Evolutionary conservation across 2,329 filamentous ascomycete species (phyloP).

Genomic region (Neoarthrinium moseri): DNA sequence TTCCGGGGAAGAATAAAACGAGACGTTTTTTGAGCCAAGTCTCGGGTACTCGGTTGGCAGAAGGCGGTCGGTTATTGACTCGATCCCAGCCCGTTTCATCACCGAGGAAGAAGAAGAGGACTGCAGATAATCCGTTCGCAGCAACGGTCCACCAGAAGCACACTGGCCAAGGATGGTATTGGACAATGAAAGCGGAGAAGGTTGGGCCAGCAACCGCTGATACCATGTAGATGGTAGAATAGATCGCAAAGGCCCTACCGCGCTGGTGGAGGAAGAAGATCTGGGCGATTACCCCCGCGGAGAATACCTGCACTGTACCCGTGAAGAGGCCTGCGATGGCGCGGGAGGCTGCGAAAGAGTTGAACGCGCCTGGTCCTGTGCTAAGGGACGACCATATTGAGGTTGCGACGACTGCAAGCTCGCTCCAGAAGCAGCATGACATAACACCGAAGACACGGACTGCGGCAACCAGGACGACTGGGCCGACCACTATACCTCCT

Average conservation of each 20-base stretch:
- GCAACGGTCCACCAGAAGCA: conserved; percentile 3
- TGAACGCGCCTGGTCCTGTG: not conserved
- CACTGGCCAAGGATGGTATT: not conserved
- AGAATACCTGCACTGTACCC: not conserved
- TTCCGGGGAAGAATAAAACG: not conserved
- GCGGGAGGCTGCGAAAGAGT: not conserved
- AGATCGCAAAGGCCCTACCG: not conserved
- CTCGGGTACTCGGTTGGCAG: not conserved
- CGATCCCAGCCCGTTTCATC: not conserved
- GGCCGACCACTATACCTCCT: not conserved
- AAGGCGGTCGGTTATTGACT: not conserved
- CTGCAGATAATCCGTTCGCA: not conserved
- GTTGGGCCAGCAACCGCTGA: not conserved
- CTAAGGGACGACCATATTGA: not conserved
- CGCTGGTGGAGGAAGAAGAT: conserved; percentile 6
- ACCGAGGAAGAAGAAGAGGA: not conserved
- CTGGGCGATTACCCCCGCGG: not conserved
- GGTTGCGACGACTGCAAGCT: not conserved
- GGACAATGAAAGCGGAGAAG: not conserved
- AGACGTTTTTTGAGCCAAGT: not conserved
- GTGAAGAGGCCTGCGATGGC: not conserved
- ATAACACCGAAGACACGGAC: not conserved
- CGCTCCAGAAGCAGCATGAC: conserved; percentile 3
- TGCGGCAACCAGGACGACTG: not conserved
- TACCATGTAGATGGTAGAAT: not conserved